phyloP scores from a whole-genome alignment of 345 rosid genomes.

The Syzygium jambos region DNA sequence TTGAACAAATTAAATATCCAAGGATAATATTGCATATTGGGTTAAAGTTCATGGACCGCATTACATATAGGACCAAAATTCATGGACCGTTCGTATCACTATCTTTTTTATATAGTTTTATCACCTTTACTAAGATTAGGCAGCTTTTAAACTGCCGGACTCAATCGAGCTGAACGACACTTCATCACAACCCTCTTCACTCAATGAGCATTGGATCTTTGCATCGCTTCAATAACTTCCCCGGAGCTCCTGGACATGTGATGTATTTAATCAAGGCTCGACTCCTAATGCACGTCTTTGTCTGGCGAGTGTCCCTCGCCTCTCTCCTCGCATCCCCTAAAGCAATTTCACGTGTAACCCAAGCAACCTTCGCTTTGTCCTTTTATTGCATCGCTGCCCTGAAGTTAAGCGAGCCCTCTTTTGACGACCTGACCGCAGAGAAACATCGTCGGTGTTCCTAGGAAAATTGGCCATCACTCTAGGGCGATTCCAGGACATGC shows the following conservation, averaged over 20 bases:
- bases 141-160: not conserved
- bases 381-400: not conserved
- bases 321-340: not conserved
- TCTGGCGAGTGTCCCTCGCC: not conserved
- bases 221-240: not conserved
- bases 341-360: not conserved
- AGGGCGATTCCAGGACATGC: not conserved
- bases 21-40: no score
- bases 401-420: not conserved
- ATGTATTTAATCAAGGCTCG: not conserved
- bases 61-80: no score
- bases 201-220: not conserved
- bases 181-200: not conserved
- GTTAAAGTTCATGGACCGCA: no score
- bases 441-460: not conserved
- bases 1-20: no score
- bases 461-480: not conserved
- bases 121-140: not conserved
- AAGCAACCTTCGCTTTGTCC: not conserved
- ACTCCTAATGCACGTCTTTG: not conserved
- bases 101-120: no score
- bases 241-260: not conserved
- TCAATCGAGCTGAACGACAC: not conserved
- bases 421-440: not conserved
- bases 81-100: no score